Base-by-base conservation (phyloP, 176 grass and related monocot genomes). In the Triticum aestivum region DNA sequence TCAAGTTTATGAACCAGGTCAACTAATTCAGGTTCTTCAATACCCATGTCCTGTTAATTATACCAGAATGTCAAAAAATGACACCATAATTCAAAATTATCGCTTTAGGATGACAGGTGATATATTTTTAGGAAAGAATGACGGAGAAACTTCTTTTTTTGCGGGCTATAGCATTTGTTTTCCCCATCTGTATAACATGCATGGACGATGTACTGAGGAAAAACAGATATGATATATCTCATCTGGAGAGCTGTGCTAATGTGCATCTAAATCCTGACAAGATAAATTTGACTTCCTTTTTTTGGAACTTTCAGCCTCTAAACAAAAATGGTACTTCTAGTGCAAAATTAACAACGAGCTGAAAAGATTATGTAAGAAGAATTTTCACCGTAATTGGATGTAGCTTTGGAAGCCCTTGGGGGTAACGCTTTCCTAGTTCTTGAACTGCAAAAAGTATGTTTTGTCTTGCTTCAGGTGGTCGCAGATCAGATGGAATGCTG, bases 371-470 rank as follows among this genome's bases (percentile, higher is more conserved):
- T 21, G 26, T 54, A 81, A 54, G 69, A 81, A 69, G 77, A 81
- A 62, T 81, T 69, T 79, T 68, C 32, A 72, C 73, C 32, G 52
- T 94, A 95, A 96, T 90, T 49, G 97, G 97, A 87, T 99, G 88
- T 71, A 99, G 76, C 87, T 96, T 99, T 9, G 94, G 92, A 80
- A 99, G 92, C n/a, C 94, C 97, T 89, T 99, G 97, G 33, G 94
- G 85, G 87, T 99, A 96, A 54, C 90, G 90, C 66, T 92, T 92
- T 91, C 82, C 90, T 44, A 99, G 90, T 91, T 99, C 94, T 83
- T 99, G 93, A 68, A 99, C 92, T 56, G 94, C 97, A 87, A 90
- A 94, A 80, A 99, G 92, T 71, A 99, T 88, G 54, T 93, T 96
- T 85, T 99, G 94, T 26, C 97, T 99, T 69, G 97, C 97, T 96